Conservation (phyloP, 164 flowering plant species). For the Nymphaea colorata region DNA sequence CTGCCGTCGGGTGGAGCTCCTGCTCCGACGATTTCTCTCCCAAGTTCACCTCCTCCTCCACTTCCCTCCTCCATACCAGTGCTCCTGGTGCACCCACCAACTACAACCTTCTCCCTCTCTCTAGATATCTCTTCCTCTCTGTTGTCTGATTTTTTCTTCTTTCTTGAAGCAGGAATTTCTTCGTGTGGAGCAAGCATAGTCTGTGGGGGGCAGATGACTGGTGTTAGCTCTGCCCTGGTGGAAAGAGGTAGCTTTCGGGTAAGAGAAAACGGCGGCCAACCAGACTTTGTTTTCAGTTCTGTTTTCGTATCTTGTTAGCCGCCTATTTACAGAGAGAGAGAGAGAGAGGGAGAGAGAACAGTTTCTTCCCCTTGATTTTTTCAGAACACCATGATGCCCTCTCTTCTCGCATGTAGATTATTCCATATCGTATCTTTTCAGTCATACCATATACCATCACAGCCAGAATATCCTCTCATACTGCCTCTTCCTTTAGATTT, state of each 20-base stretch:
- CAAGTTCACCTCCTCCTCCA: conserved; percentile 15
- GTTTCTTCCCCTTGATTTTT: too few relatives aligned
- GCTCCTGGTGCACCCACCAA: neutral
- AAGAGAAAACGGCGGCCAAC: conserved; percentile 13
- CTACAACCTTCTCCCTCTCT: neutral
- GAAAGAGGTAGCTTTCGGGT: conserved; percentile 67
- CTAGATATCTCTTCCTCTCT: neutral
- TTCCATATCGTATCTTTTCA: too few relatives aligned
- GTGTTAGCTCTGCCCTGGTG: conserved; percentile 49
- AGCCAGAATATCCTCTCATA: too few relatives aligned
- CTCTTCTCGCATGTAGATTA: too few relatives aligned
- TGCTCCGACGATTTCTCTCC: neutral
- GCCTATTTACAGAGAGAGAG: too few relatives aligned
- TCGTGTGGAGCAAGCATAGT: conserved; percentile 13
- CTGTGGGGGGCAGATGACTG: conserved; percentile 39
- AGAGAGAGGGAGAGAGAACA: too few relatives aligned
- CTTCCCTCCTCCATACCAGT: neutral
- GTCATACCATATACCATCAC: too few relatives aligned
- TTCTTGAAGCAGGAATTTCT: neutral
- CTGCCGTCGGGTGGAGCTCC: neutral
- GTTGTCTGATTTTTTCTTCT: neutral
- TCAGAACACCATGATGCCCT: too few relatives aligned
- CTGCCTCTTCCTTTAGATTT: too few relatives aligned
- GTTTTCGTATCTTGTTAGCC: too few relatives aligned
- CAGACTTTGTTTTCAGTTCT: too few relatives aligned